Evolutionary conservation across 2,329 filamentous ascomycete species (phyloP), one percentile per base, ranked within the genome.

Genomic region (Bipolaris cookei): DNA sequence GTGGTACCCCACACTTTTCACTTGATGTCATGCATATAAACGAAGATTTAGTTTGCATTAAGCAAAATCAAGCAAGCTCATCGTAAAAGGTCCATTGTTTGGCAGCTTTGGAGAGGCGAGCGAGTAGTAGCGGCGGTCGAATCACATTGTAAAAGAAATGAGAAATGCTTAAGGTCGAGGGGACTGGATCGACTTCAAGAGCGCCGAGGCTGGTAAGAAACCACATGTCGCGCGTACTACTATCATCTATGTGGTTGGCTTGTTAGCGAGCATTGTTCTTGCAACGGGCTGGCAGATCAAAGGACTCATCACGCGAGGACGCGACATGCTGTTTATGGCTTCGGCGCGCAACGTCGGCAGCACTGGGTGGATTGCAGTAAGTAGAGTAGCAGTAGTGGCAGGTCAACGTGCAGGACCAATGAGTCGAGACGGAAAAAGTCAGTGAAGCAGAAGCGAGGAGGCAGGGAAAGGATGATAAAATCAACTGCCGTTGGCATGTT

Each of bases 271-370:
- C 30, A 35, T 54, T 43, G 44, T 49, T 43, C 35, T 37, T 20
- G 44, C 2, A 7, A 44, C 51, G 16, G 28, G 11, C 51, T 18
- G 28, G 11, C 25, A 42, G 21, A 20, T 20, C 43, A 7, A 43
- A 37, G 20, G 3, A 3, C 18, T 6, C 8, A 14, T 59, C 57
- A 57, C 57, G 57, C 57, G 54, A 53, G 21, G 38, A 21, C 49
- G 53, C 49, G 53, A 59, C 57, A 46, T 44, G 49, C 35, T 18
- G n/a, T 42, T 18, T 51, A 37, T 53, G 57, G 49, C 41, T 53
- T 35, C 49, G 50, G 56, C 35, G 28, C 21, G 49, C 35, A 51
- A 42, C 20, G 48, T 38, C 44, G 53, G 14, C 23, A 50, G 21
- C 30, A 41, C 35, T 49, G 30, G 48, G 18, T n/a, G 37, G 21